phyloP scores from a whole-genome alignment of 345 rosid species.

The Eutrema heterophyllum region DNA sequence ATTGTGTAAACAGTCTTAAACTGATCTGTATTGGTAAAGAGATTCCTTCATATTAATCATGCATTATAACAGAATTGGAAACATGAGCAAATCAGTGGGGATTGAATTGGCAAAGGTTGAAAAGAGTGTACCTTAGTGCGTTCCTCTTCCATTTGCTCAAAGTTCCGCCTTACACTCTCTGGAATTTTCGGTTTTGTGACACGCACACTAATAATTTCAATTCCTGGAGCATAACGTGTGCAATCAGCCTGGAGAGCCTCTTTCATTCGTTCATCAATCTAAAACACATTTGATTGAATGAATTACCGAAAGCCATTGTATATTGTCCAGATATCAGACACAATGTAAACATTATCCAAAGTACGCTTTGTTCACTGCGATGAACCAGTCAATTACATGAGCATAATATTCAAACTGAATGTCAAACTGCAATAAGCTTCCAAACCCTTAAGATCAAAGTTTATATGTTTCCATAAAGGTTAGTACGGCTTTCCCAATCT shows the following conservation, averaged over 20 bases:
- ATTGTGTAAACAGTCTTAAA: neutral
- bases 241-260: constrained; percentile 93
- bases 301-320: neutral
- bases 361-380: neutral
- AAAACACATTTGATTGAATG: constrained; percentile 16
- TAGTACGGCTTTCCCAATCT: neutral
- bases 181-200: constrained; percentile 92
- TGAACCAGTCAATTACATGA: neutral
- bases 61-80: neutral
- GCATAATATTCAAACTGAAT: neutral
- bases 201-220: constrained; percentile 83
- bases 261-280: constrained; percentile 97
- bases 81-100: neutral
- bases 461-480: neutral
- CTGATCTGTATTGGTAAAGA: neutral
- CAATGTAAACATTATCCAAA: neutral
- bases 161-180: constrained; percentile 68
- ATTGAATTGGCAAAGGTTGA: neutral
- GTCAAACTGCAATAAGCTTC: neutral
- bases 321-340: neutral
- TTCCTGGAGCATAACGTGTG: constrained; percentile 89
- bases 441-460: neutral
- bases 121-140: constrained; percentile 64
- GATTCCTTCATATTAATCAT: neutral
- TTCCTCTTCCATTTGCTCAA: constrained; percentile 92